Conservation (phyloP, 176 grass and related monocot genomes). For the Sorghum bicolor region Sorghum_bicolor_NCBIv3 NC_012871.2:19797501-19798000, state of each 20-base stretch:
- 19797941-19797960: slow-evolving; percentile 53
- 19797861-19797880: background rate
- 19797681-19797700: background rate
- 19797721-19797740: slow-evolving; percentile 18
- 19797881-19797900: background rate
- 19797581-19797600: background rate
- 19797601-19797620: background rate
- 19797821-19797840: slow-evolving; percentile 10
- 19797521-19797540: background rate
- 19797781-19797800: slow-evolving; percentile 23
- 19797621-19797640: background rate
- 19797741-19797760: slow-evolving; percentile 19
- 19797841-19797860: slow-evolving; percentile 2
- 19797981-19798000: slow-evolving; percentile 51
- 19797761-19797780: background rate
- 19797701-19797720: background rate
- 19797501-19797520: background rate
- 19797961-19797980: slow-evolving; percentile 55
- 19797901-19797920: background rate
- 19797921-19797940: background rate
- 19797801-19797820: background rate
- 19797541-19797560: background rate
- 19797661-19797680: background rate
- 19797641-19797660: background rate
- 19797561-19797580: background rate